Evolutionary conservation across 371 early-diverging fungal genomes (phyloP), one percentile per base, ranked within the genome.

Genomic region (Nematocida sp.): DNA sequence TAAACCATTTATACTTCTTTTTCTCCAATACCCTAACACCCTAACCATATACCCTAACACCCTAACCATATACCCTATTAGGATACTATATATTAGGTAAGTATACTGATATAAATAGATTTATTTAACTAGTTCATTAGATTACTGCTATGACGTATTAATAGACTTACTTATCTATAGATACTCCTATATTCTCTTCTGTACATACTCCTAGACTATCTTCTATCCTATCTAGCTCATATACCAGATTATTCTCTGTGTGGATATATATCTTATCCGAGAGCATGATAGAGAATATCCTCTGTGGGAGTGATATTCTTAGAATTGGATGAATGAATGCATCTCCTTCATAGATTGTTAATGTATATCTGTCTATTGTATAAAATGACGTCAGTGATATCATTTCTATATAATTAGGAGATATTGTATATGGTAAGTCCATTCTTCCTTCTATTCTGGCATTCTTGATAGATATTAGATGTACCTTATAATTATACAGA

Each of bases 401-500:
- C 37, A 63, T 35, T 4, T 13, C 37, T 48, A 63, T 19, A n/a
- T 19, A n/a, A 13, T 51, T 38, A 27, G 51, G 34, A 27, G 23
- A 38, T 32, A 63, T 34, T 48, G 21, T 63, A 25, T 63, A 52
- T n/a, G 7, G 25, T 25, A 57, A n/a, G 4, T 49, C 51, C 23
- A 37, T 7, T 5, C 52, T 51, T 13, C 63, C 38, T 17, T 23
- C 35, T 34, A 66, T 37, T 29, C 9, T 27, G 1, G 41, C 74
- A 23, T 70, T 60, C 19, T 29, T 52, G n/a, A 70, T 32, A 27
- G 34, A 55, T 9, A 70, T 32, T 2, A 70, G 34, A 41, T 70
- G 47, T 4, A 60, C 19, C 1, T 13, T 15, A 11, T 61, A 58
- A 46, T 9, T 27, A 2, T 15, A 7, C 23, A 70, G 51, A 32